Conservation (phyloP, 1,284 basidiomycete species). For the Malassezia psittaci region DNA sequence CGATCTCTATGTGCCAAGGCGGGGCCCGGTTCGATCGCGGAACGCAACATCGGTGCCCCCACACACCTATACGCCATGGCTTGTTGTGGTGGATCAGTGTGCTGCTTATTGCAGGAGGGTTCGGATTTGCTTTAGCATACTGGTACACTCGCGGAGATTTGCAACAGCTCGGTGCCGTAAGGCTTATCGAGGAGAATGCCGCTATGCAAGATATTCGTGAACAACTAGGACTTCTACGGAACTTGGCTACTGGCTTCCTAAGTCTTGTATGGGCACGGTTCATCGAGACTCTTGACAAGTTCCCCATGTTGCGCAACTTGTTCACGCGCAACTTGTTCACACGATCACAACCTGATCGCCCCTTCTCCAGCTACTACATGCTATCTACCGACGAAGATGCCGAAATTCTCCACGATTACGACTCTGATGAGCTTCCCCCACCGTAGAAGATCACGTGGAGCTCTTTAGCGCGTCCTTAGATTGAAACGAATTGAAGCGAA, state of each 20-base stretch:
- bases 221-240: slow-evolving; percentile 1
- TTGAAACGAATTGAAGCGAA: no score
- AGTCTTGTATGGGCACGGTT: slow-evolving; percentile 19
- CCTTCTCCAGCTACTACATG: slow-evolving; percentile 37
- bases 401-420: slow-evolving; percentile 38
- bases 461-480: not conserved
- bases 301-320: slow-evolving; percentile 3
- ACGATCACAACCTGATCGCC: slow-evolving; percentile 12
- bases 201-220: slow-evolving; percentile 18
- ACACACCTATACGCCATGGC: slow-evolving; percentile 24
- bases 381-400: slow-evolving; percentile 42
- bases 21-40: slow-evolving; percentile 39
- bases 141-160: slow-evolving; percentile 53
- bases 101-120: slow-evolving; percentile 28
- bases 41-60: slow-evolving; percentile 27
- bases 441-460: slow-evolving; percentile 1
- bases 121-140: slow-evolving; percentile 26
- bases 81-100: slow-evolving; percentile 37
- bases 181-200: slow-evolving; percentile 17
- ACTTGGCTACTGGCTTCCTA: slow-evolving; percentile 23
- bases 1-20: slow-evolving; percentile 34
- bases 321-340: no score
- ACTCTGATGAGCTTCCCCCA: slow-evolving; percentile 33
- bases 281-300: not conserved
- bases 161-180: slow-evolving; percentile 49